Percentiles rank a stretch among this genome's conserved stretches.
phyloP scores from a whole-genome alignment of 306 rosid species.

The Cucurbita maxima region DNA sequence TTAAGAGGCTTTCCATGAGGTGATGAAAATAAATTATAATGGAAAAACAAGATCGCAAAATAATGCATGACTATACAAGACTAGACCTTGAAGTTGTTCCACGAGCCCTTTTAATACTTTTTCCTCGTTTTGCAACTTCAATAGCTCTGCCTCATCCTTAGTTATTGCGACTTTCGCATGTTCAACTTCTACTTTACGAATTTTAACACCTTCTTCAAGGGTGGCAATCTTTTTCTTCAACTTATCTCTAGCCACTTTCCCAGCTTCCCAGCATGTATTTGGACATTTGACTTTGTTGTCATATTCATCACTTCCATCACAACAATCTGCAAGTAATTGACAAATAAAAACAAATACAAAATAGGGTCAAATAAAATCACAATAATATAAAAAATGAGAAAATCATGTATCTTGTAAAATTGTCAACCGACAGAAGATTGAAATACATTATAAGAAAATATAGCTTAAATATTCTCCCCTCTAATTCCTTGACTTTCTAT shows the following conservation, averaged over 20 bases:
- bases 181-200: constrained; percentile 55
- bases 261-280: constrained; percentile 97
- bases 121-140: constrained; percentile 58
- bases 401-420: not conserved
- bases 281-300: constrained; percentile 58
- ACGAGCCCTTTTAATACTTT: constrained; percentile 60
- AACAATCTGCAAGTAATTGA: constrained; percentile 52
- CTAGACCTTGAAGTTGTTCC: constrained; percentile 65
- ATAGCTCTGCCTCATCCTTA: constrained; percentile 58
- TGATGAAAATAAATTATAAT: not conserved
- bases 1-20: not conserved
- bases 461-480: not conserved
- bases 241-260: constrained; percentile 74
- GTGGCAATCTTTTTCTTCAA: constrained; percentile 60
- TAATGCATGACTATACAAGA: not conserved
- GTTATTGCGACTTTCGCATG: constrained; percentile 42
- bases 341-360: constrained; percentile 10
- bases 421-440: not conserved
- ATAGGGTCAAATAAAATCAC: constrained; percentile 2
- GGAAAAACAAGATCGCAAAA: not conserved
- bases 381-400: not conserved
- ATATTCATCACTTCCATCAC: constrained; percentile 95
- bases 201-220: constrained; percentile 52
- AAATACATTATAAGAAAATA: not conserved
- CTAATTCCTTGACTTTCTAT: not conserved